phyloP scores from a whole-genome alignment of 306 rosid species.

The Fragaria vesca region DNA sequence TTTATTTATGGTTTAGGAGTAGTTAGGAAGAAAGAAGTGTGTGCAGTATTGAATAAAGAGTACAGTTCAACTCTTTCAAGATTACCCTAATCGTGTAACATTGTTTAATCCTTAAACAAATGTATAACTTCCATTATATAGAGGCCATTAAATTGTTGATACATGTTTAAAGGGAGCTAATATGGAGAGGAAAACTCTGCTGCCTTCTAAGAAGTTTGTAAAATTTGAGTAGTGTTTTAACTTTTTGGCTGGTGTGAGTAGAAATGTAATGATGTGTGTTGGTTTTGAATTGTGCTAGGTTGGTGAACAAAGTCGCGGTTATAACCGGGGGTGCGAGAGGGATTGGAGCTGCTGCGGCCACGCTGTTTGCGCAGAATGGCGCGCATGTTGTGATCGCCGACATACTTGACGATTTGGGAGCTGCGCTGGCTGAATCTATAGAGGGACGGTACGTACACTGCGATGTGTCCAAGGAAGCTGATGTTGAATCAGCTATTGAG shows the following conservation, averaged over 20 bases:
- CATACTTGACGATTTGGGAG: constrained; percentile 66
- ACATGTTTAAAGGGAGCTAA: neutral
- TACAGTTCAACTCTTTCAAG: neutral
- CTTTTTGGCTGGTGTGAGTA: neutral
- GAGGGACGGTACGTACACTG: constrained; percentile 72
- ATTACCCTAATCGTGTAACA: neutral
- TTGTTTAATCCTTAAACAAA: neutral
- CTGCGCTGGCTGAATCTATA: constrained; percentile 42
- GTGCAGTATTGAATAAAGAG: constrained; percentile 29
- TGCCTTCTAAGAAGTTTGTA: constrained; percentile 10
- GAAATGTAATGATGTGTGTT: neutral
- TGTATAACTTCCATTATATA: constrained; percentile 7
- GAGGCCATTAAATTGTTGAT: neutral
- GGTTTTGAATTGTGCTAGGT: constrained; percentile 31
- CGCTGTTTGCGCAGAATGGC: constrained; percentile 59
- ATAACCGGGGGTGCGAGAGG: constrained; percentile 90
- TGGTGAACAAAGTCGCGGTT: constrained; percentile 59
- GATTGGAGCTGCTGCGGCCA: constrained; percentile 82
- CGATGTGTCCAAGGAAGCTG: constrained; percentile 65
- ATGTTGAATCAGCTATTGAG: constrained; percentile 64
- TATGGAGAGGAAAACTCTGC: neutral
- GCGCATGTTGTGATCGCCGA: constrained; percentile 74
- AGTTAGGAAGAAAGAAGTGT: constrained; percentile 34
- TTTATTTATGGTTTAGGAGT: constrained; percentile 31
- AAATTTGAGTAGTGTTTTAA: neutral